Base-by-base conservation (phyloP, 176 grass and related monocot species). In the Sorghum bicolor region DNA sequence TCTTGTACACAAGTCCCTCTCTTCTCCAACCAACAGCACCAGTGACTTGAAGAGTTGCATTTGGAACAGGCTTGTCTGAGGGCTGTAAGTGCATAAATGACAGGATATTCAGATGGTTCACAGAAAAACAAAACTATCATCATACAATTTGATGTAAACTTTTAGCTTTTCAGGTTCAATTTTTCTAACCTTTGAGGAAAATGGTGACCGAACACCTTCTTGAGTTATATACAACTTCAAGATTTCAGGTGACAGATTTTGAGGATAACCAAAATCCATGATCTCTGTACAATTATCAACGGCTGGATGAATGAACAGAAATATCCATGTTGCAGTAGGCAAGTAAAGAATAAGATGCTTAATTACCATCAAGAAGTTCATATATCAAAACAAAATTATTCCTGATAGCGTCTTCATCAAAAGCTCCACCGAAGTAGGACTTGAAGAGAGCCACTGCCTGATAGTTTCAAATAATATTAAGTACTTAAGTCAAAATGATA, bases 331-430 rank as follows among this genome's bases (percentile, higher is more conserved):
- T 69, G 84, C 55, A 83, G 38, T 19, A 79, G 74, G 34, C 55
- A 85, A 72, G 37, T 76, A 77, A 38, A 63, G 64, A 69, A 77
- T 41, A 64, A 5, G 77, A 82, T 58, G 74, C 20, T 43, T 16
- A 55, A 87, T 83, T 96, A 98, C 96, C 96, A 90, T 98, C 96
- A 90, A 98, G 96, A 88, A 98, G 96, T 83, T 98, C 96, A 64
- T 98, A 98, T 84, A 98, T 98, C 19, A 98, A 88, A 77, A 98
- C 96, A 74, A 98, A 98, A 77, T 98, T 98, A 87, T 98, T 98
- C 78, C 93, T 93, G 77, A 98, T 98, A 84, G 96, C 96, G 75
- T 98, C 96, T 88, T 98, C 96, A 75, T 98, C 96, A 85, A 98
- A 98, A 73, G 86, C 85, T 48, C 96, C 96, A 28, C 93, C 96